Conservation (phyloP, 768 basidiomycete species). For the Lactifluus pinguis region DNA sequence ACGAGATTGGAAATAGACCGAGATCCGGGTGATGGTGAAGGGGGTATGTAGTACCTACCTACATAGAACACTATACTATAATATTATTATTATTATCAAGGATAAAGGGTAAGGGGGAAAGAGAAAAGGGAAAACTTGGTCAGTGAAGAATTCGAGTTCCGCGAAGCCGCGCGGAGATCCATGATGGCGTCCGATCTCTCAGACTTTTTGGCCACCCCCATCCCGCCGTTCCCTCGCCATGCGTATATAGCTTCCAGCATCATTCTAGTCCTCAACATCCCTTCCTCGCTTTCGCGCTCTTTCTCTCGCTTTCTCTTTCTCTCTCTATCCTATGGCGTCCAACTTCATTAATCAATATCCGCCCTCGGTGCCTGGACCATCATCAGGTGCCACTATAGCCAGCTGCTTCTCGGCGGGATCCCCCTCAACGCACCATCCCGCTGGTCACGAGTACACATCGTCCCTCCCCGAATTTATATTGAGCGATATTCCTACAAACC, state of each 20-base stretch:
- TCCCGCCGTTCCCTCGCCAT: conserved; percentile 18
- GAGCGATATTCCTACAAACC: conserved; percentile 11
- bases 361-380: conserved; percentile 11
- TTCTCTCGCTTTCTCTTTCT: conserved; percentile 4
- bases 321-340: conserved; percentile 11
- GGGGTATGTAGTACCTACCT: too few relatives aligned
- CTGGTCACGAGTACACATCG: conserved; percentile 16
- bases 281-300: conserved; percentile 9
- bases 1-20: neutral
- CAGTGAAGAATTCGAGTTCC: conserved; percentile 2
- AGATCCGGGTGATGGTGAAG: conserved; percentile 8
- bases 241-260: conserved; percentile 19
- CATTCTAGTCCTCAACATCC: conserved; percentile 12
- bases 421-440: conserved; percentile 11
- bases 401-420: conserved; percentile 16
- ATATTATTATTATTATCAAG: too few relatives aligned
- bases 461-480: conserved; percentile 14
- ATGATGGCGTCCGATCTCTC: conserved; percentile 19
- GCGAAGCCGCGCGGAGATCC: conserved; percentile 19
- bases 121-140: neutral
- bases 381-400: conserved; percentile 14
- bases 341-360: conserved; percentile 16
- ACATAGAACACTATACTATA: too few relatives aligned
- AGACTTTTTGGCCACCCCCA: conserved; percentile 11
- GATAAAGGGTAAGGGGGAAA: neutral